phyloP scores from a whole-genome alignment of 495 filamentous ascomycete genomes.

The Annulohypoxylon maeteangense region DNA sequence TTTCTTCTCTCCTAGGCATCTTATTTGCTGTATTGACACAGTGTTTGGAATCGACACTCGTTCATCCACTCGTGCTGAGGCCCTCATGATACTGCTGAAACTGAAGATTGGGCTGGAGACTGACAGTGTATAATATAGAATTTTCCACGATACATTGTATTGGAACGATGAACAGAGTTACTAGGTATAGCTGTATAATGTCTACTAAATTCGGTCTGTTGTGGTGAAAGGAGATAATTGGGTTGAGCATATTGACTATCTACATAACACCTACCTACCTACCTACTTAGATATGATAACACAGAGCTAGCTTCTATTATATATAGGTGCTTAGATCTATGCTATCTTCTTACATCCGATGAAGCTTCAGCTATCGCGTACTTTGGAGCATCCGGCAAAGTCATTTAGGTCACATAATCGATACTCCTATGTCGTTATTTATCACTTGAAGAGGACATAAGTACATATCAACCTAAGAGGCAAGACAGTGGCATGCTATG shows the following conservation, averaged over 20 bases:
- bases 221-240: background rate
- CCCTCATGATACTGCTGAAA: background rate
- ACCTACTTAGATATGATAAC: too few relatives aligned
- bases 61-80: background rate
- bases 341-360: background rate
- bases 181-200: slow-evolving; percentile 30
- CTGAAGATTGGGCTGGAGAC: background rate
- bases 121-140: slow-evolving; percentile 41
- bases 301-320: too few relatives aligned
- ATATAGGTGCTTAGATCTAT: background rate
- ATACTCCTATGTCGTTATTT: background rate
- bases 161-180: slow-evolving; percentile 69
- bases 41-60: background rate
- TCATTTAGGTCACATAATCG: background rate
- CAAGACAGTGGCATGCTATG: background rate
- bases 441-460: background rate
- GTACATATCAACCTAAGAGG: background rate
- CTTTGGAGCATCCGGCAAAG: too few relatives aligned
- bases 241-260: background rate
- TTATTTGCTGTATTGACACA: background rate
- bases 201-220: background rate
- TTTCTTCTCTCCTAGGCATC: background rate
- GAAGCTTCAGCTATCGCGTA: background rate
- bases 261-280: background rate
- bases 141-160: slow-evolving; percentile 70